Percentiles rank a stretch among this genome's conserved stretches.
Conservation (phyloP, 495 filamentous ascomycete species). For the Tuber brumale region DNA sequence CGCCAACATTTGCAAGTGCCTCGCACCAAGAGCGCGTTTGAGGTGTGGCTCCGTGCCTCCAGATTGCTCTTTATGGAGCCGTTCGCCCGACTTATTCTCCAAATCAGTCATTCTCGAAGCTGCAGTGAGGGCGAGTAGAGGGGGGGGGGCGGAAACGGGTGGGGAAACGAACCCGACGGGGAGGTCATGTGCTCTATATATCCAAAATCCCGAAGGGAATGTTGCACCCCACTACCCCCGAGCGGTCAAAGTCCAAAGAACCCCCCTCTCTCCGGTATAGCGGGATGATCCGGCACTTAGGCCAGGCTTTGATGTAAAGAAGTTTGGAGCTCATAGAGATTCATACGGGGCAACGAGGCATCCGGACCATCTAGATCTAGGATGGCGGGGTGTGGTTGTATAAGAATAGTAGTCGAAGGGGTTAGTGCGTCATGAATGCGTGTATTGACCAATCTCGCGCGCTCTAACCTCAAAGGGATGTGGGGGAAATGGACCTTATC, state of each 20-base stretch:
- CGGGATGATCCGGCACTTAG: background rate
- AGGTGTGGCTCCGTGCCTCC: conserved; percentile 34
- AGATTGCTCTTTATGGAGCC: background rate
- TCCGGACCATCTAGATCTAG: background rate
- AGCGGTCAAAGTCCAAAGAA: background rate
- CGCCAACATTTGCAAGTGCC: conserved; percentile 66
- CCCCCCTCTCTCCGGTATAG: background rate
- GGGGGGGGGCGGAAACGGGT: background rate
- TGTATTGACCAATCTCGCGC: background rate
- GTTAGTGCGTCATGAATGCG: background rate
- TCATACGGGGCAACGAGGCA: background rate
- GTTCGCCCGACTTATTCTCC: background rate
- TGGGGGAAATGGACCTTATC: background rate
- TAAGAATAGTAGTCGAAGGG: background rate
- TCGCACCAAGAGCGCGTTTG: conserved; percentile 58
- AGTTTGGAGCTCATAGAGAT: background rate
- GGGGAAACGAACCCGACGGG: background rate
- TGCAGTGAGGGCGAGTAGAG: background rate
- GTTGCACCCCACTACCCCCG: background rate
- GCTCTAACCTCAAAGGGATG: background rate
- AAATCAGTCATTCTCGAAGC: background rate
- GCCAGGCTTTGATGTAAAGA: background rate
- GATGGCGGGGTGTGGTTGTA: background rate
- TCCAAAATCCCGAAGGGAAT: background rate
- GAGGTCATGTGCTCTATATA: background rate